phyloP scores from a whole-genome alignment of 2,329 filamentous ascomycete genomes.

The Aspergillus neoniger region DNA sequence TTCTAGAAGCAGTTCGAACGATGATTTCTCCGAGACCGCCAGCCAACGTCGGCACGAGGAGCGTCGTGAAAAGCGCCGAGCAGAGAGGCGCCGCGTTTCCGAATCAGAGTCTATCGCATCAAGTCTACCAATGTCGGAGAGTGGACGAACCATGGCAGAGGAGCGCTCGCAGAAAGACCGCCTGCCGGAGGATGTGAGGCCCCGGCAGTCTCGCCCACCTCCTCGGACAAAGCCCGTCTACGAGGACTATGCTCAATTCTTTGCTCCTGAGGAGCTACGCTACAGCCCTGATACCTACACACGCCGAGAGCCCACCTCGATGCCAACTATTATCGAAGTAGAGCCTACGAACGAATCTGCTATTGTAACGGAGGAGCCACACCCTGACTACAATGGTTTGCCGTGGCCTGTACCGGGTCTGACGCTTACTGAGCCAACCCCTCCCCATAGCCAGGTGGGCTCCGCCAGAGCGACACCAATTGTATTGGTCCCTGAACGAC shows the following conservation, averaged over 20 bases:
- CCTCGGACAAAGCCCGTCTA: constrained; percentile 39
- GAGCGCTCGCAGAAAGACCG: constrained; percentile 20
- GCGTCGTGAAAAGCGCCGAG: constrained; percentile 41
- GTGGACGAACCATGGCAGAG: constrained; percentile 19
- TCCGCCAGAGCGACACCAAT: constrained; percentile 39
- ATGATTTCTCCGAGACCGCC: constrained; percentile 30
- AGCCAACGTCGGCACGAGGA: constrained; percentile 39
- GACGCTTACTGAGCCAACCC: constrained; percentile 60
- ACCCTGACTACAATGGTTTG: constrained; percentile 24
- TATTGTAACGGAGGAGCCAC: constrained; percentile 23
- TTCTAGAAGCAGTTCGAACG: constrained; percentile 30
- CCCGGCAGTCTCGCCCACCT: constrained; percentile 31
- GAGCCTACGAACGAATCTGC: constrained; percentile 31
- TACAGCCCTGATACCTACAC: constrained; percentile 42
- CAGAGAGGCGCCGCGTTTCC: constrained; percentile 38
- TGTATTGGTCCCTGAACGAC: constrained; percentile 39
- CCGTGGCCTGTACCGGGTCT: constrained; percentile 55
- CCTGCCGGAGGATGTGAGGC: constrained; percentile 23
- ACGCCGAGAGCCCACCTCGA: constrained; percentile 21
- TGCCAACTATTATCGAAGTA: constrained; percentile 35
- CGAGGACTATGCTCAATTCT: constrained; percentile 47
- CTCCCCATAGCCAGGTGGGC: constrained; percentile 51
- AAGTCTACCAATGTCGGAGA: constrained; percentile 27
- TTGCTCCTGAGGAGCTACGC: constrained; percentile 43
- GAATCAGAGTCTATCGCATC: constrained; percentile 27